A percentile compares a stretch with the other conserved stretches of the same genome.
phyloP scores from a whole-genome alignment of 495 filamentous ascomycete genomes.

The Collariella sp. region DNA sequence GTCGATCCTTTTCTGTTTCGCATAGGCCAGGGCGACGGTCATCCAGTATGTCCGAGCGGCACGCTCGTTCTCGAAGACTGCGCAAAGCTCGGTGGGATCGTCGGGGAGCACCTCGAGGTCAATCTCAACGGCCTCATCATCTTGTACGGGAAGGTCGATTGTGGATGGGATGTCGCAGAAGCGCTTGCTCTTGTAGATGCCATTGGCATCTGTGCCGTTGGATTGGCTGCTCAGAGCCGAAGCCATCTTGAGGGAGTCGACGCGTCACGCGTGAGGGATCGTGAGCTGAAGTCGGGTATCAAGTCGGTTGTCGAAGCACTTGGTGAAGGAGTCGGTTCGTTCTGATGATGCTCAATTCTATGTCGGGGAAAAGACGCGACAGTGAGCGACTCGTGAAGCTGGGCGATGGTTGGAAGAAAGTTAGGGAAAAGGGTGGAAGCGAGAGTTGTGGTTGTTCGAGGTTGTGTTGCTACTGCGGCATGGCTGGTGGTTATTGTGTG shows the following conservation, averaged over 20 bases:
- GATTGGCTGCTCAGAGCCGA: conserved; percentile 25
- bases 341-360: not conserved
- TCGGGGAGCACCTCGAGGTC: conserved; percentile 83
- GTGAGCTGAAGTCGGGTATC: not conserved
- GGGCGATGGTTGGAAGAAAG: not conserved
- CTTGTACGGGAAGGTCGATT: conserved; percentile 85
- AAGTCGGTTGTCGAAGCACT: not conserved
- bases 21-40: conserved; percentile 91
- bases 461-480: not conserved
- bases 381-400: not conserved
- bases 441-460: not conserved
- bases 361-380: no score
- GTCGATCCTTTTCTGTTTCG: conserved; percentile 86
- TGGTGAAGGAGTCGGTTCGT: no score
- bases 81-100: conserved; percentile 92
- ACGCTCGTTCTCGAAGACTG: conserved; percentile 82
- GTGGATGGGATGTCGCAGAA: conserved; percentile 83
- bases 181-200: conserved; percentile 39
- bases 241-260: conserved; percentile 18
- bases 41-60: conserved; percentile 89
- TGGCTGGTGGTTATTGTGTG: not conserved
- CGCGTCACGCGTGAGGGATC: not conserved
- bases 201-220: conserved; percentile 19
- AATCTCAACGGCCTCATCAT: conserved; percentile 84
- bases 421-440: not conserved